These are phyloP conservation scores for Aspergillus nanangensis DNA, from an alignment of 495 filamentous ascomycete genomes.

Conservation along the genomic window DNA sequence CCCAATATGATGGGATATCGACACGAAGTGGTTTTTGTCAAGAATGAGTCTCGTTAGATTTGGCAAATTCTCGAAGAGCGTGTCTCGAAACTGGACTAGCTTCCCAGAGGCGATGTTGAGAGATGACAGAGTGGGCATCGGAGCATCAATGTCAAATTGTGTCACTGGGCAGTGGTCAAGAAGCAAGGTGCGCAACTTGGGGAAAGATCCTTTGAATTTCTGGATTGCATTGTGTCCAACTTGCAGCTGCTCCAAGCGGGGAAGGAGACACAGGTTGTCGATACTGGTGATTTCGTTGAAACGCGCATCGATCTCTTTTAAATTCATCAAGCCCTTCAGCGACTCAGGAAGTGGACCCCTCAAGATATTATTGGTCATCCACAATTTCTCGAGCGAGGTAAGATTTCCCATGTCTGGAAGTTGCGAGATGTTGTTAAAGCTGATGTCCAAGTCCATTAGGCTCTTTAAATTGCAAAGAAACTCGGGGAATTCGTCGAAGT, in stretches of 20 bases:
- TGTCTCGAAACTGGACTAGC: slow-evolving; percentile 77
- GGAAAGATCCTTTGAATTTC: slow-evolving; percentile 79
- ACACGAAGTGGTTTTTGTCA: slow-evolving; percentile 93
- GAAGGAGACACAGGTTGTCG: slow-evolving; percentile 75
- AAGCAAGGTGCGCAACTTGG: slow-evolving; percentile 74
- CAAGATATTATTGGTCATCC: slow-evolving; percentile 92
- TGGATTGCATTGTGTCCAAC: slow-evolving; percentile 90
- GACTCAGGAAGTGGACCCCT: slow-evolving; percentile 65
- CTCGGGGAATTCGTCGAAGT: slow-evolving; percentile 74
- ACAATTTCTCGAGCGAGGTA: slow-evolving; percentile 75
- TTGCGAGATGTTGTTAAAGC: slow-evolving; percentile 83
- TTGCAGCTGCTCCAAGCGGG: slow-evolving; percentile 78
- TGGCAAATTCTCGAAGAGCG: slow-evolving; percentile 79
- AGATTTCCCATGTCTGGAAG: slow-evolving; percentile 79
- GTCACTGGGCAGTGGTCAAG: slow-evolving; percentile 93
- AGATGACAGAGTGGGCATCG: slow-evolving; percentile 74
- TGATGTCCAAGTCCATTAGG: slow-evolving; percentile 90
- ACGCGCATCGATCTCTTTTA: slow-evolving; percentile 89
- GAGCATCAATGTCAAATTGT: slow-evolving; percentile 74
- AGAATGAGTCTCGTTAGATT: slow-evolving; percentile 82
- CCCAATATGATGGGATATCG: slow-evolving; percentile 77
- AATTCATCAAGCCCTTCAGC: slow-evolving; percentile 64
- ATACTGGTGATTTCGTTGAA: slow-evolving; percentile 87
- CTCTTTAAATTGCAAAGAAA: slow-evolving; percentile 78
- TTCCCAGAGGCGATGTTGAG: slow-evolving; percentile 87